Percentiles rank a stretch among this genome's conserved stretches.
phyloP scores from a whole-genome alignment of 1,284 basidiomycete genomes.

The Trametes sp. region DNA sequence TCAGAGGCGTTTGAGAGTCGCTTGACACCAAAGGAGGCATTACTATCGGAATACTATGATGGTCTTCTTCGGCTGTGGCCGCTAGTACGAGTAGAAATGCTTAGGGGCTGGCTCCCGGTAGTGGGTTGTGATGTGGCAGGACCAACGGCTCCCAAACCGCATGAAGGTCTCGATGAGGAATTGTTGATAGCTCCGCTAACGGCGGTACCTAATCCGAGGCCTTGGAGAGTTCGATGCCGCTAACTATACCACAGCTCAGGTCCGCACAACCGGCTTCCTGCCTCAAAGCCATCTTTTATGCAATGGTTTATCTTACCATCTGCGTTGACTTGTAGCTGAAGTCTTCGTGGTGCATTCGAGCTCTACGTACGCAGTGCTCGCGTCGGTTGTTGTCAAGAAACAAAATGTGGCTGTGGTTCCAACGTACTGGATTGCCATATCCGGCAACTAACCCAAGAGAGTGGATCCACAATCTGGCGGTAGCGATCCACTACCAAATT shows the following conservation, averaged over 20 bases:
- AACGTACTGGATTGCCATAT: constrained; percentile 20
- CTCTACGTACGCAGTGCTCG: background rate
- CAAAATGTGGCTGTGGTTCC: background rate
- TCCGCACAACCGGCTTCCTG: background rate
- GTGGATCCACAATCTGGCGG: constrained; percentile 21
- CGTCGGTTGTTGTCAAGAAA: background rate
- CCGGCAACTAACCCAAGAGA: constrained; percentile 16
- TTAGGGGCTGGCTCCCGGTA: background rate
- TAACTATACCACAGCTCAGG: background rate
- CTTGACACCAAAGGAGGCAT: too few species aligned
- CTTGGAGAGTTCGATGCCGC: constrained; percentile 5
- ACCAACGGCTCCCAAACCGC: background rate
- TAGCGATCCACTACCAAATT: constrained; percentile 12
- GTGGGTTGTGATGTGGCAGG: background rate
- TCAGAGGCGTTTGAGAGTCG: background rate
- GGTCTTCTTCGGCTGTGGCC: too few species aligned
- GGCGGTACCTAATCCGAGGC: constrained; percentile 1
- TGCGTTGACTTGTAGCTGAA: too few species aligned
- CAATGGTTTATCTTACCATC: background rate
- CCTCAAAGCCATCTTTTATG: background rate
- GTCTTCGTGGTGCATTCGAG: too few species aligned
- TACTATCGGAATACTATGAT: too few species aligned
- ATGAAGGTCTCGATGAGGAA: too few species aligned
- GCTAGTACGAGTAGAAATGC: too few species aligned
- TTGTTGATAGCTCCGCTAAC: background rate